Evolutionary conservation across 345 rosid genomes (phyloP).

Genomic region (Gossypium longicalyx): DNA sequence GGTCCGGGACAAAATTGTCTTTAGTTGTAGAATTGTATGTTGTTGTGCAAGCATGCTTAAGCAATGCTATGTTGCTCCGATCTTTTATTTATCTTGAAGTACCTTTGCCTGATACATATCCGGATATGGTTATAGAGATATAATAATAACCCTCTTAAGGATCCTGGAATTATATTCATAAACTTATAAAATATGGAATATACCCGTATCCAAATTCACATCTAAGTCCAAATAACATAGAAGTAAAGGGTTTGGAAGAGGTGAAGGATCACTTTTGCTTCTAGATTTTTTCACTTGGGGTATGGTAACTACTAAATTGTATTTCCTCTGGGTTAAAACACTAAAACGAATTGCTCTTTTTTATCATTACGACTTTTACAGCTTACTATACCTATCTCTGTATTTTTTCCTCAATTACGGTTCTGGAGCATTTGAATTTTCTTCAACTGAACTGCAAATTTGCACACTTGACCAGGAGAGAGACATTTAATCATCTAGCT

Average conservation of each 20-base stretch:
- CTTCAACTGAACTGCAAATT: slow-evolving; percentile 15
- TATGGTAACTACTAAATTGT: too few species aligned
- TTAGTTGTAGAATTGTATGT: neutral
- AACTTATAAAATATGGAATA: too few species aligned
- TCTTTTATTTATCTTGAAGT: neutral
- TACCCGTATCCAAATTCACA: too few species aligned
- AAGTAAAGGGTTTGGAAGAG: neutral
- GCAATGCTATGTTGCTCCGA: neutral
- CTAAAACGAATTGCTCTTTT: neutral
- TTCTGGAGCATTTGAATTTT: neutral
- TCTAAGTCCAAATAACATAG: too few species aligned
- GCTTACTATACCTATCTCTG: neutral
- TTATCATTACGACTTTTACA: neutral
- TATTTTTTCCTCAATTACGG: neutral
- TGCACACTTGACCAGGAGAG: slow-evolving; percentile 57
- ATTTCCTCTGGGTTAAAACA: neutral
- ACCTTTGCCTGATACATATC: neutral
- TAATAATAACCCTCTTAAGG: too few species aligned
- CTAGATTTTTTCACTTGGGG: too few species aligned
- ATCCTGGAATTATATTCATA: too few species aligned
- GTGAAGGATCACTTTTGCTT: neutral
- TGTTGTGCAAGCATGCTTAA: neutral
- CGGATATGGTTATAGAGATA: too few species aligned
- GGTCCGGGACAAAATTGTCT: slow-evolving; percentile 35
- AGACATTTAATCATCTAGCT: slow-evolving; percentile 94